Evolutionary conservation across 257 asterid genomes (phyloP).

Genomic region (Ligustrum vulgare): DNA sequence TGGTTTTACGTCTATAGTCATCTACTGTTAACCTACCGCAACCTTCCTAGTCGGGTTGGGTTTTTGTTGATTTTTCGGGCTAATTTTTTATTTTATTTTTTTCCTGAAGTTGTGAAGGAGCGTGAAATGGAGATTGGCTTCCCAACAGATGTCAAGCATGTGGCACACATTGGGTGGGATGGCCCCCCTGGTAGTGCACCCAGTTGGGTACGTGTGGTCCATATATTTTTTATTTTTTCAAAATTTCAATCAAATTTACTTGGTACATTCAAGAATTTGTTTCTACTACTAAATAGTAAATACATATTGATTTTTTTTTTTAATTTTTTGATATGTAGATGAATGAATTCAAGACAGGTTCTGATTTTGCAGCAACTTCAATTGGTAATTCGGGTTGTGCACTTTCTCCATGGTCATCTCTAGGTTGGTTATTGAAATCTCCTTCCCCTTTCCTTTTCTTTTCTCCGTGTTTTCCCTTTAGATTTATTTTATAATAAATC

Average conservation of each 20-base stretch:
- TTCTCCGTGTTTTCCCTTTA: too few relatives aligned
- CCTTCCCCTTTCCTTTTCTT: too few relatives aligned
- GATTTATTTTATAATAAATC: too few relatives aligned
- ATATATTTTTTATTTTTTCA: not conserved
- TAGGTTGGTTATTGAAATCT: slow-evolving; percentile 44
- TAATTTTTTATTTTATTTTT: not conserved
- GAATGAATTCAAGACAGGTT: slow-evolving; percentile 70
- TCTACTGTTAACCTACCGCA: not conserved
- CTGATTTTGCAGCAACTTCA: slow-evolving; percentile 68
- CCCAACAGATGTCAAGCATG: slow-evolving; percentile 75
- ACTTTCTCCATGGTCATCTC: slow-evolving; percentile 93
- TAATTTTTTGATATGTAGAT: slow-evolving; percentile 25
- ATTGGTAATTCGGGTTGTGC: slow-evolving; percentile 59
- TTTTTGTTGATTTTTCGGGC: not conserved
- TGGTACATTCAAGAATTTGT: not conserved
- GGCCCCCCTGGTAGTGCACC: slow-evolving; percentile 62
- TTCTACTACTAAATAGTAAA: not conserved
- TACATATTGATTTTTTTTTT: not conserved
- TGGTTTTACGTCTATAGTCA: not conserved
- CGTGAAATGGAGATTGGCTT: slow-evolving; percentile 61
- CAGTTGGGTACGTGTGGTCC: slow-evolving; percentile 47
- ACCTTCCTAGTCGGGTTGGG: not conserved
- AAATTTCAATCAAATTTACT: not conserved
- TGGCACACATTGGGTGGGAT: slow-evolving; percentile 69
- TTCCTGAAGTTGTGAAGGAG: slow-evolving; percentile 54